phyloP scores from a whole-genome alignment of 805 yeast species.

The Vanderwaltozyma yarrowii region DNA sequence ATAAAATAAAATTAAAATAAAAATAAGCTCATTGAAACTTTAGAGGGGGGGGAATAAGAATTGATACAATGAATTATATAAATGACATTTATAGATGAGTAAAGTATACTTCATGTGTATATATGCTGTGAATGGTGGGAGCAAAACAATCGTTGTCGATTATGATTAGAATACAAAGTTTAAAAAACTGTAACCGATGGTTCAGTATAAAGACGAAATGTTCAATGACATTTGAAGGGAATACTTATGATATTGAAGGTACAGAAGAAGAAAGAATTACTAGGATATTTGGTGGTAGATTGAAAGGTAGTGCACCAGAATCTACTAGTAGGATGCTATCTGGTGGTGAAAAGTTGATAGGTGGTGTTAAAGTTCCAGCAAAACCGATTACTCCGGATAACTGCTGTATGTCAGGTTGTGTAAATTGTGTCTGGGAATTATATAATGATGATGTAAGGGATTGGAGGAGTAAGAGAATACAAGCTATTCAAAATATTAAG shows the following conservation, averaged over 20 bases:
- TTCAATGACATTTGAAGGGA: slow-evolving; percentile 30
- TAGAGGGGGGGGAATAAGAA: too few species aligned
- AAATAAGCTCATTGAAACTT: too few species aligned
- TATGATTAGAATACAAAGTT: too few species aligned
- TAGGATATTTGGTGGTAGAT: slow-evolving; percentile 45
- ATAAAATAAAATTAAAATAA: too few species aligned
- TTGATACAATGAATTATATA: too few species aligned
- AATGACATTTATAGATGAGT: too few species aligned
- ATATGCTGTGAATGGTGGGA: too few species aligned
- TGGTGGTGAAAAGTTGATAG: slow-evolving; percentile 22
- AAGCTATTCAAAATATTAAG: slow-evolving; percentile 47
- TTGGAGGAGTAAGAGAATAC: slow-evolving; percentile 54
- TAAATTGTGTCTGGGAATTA: slow-evolving; percentile 94
- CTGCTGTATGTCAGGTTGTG: slow-evolving; percentile 96
- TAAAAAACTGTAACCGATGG: too few species aligned
- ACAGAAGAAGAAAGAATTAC: slow-evolving; percentile 40
- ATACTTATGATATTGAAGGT: slow-evolving; percentile 18
- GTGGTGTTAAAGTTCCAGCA: slow-evolving; percentile 72
- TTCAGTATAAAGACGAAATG: background rate
- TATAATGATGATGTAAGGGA: slow-evolving; percentile 80
- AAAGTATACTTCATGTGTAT: too few species aligned
- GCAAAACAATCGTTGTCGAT: too few species aligned
- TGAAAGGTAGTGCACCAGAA: slow-evolving; percentile 41
- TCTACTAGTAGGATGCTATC: slow-evolving; percentile 28
- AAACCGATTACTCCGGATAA: slow-evolving; percentile 86